Percentiles rank a stretch among this genome's conserved stretches.
Evolutionary conservation across 345 rosid genomes (phyloP).

Genomic region (Geranium rotundifolium): DNA sequence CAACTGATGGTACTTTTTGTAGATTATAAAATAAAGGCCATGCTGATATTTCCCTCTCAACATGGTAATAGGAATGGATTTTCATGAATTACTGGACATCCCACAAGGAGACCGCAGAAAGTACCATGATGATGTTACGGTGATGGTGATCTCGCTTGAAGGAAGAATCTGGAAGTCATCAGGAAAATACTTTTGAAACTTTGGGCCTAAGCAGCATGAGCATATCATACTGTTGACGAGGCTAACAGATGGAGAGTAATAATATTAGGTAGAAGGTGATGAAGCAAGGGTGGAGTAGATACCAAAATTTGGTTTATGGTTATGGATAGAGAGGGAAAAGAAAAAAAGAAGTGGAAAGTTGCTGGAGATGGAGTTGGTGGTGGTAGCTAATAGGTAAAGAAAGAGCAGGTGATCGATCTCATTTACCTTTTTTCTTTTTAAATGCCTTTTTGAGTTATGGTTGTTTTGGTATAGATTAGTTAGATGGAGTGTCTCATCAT

Average conservation of each 20-base stretch:
- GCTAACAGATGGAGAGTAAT: conserved; percentile 12
- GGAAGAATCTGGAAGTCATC: conserved; percentile 99
- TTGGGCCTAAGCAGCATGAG: conserved; percentile 2
- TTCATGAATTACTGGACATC: conserved; percentile 82
- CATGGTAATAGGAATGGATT: conserved; percentile 58
- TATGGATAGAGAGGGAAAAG: background rate
- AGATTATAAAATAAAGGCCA: background rate
- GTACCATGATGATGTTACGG: conserved; percentile 94
- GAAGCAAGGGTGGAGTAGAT: conserved; percentile 15
- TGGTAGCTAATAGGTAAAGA: conserved; percentile 16
- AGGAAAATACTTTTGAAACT: conserved; percentile 57
- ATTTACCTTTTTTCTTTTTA: background rate
- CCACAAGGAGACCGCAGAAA: conserved; percentile 96
- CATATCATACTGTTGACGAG: conserved; percentile 16
- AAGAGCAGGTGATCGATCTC: background rate
- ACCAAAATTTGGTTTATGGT: conserved; percentile 21
- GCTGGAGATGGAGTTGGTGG: conserved; percentile 12
- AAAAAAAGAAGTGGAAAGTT: conserved; percentile 1
- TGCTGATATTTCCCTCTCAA: background rate
- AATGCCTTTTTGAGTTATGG: too few species aligned
- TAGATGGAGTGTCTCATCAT: too few species aligned
- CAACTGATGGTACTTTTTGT: background rate
- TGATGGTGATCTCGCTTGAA: conserved; percentile 89
- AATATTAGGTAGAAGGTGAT: conserved; percentile 19
- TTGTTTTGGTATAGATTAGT: too few species aligned